A percentile compares a stretch with the other conserved stretches of the same genome.
These are phyloP conservation scores for Hypoxylon trugodes DNA, from an alignment of 495 filamentous ascomycete genomes.

Conservation along the genomic window DNA sequence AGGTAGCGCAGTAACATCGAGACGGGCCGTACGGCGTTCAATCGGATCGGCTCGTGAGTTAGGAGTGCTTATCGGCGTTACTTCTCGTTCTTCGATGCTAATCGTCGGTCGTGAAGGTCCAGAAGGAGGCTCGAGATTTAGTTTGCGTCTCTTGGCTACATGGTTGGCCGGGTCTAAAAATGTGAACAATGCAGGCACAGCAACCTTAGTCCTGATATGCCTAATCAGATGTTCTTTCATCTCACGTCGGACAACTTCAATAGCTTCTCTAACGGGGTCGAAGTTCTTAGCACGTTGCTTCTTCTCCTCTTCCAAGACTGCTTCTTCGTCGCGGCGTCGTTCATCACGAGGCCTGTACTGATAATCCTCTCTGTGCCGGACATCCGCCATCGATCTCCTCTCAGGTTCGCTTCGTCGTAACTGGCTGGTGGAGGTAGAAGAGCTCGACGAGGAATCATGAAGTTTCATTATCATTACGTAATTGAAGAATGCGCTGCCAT, in stretches of 20 bases:
- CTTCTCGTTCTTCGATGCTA: slow-evolving; percentile 63
- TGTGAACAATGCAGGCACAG: slow-evolving; percentile 80
- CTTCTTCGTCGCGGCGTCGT: slow-evolving; percentile 68
- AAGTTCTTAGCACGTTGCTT: slow-evolving; percentile 80
- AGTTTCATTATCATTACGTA: slow-evolving; percentile 94
- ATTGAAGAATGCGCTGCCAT: slow-evolving; percentile 84
- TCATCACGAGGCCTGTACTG: slow-evolving; percentile 65
- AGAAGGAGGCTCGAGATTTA: slow-evolving; percentile 77
- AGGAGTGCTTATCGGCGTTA: slow-evolving; percentile 67
- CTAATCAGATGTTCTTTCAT: slow-evolving; percentile 83
- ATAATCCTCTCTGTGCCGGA: slow-evolving; percentile 39
- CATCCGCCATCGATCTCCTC: slow-evolving; percentile 50
- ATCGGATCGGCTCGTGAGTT: slow-evolving; percentile 70
- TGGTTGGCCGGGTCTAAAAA: slow-evolving; percentile 86
- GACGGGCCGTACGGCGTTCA: slow-evolving; percentile 56
- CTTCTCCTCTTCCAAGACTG: slow-evolving; percentile 87
- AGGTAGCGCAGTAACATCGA: slow-evolving; percentile 72
- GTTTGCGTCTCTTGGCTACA: slow-evolving; percentile 72
- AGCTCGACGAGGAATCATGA: slow-evolving; percentile 63
- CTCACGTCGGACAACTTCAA: slow-evolving; percentile 79
- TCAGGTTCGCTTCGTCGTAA: slow-evolving; percentile 34
- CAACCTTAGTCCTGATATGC: slow-evolving; percentile 85
- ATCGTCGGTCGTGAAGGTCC: slow-evolving; percentile 55
- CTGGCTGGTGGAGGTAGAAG: slow-evolving; percentile 9
- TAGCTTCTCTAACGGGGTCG: slow-evolving; percentile 84